Evolutionary conservation across 202 grass and related monocot genomes (phyloP).

Genomic region (Dendrocalamus latiflorus): DNA sequence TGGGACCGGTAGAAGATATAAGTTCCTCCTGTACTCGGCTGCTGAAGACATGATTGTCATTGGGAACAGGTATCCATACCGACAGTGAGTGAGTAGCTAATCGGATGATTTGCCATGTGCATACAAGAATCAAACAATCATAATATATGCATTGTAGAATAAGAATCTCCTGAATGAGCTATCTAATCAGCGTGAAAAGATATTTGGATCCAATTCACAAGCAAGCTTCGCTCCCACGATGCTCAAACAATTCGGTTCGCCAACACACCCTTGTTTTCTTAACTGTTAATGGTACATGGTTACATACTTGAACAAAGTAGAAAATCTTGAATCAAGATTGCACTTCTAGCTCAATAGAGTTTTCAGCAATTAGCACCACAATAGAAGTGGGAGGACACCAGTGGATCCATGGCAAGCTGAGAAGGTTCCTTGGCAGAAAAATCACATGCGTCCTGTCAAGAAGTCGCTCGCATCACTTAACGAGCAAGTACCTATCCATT

Average conservation of each 20-base stretch:
- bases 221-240: too few species aligned
- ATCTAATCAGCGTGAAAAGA: too few species aligned
- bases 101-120: too few species aligned
- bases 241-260: neutral
- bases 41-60: too few species aligned
- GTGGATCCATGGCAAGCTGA: neutral
- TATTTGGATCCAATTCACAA: too few species aligned
- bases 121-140: too few species aligned
- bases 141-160: too few species aligned
- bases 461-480: conserved; percentile 13
- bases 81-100: too few species aligned
- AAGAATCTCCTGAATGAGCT: too few species aligned
- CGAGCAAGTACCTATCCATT: conserved; percentile 3
- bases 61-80: too few species aligned
- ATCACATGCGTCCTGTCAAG: conserved; percentile 11
- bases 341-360: neutral
- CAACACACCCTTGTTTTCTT: neutral
- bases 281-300: neutral
- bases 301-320: neutral
- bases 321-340: neutral
- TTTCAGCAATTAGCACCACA: neutral
- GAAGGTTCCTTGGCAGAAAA: conserved; percentile 31
- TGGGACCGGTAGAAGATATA: too few species aligned
- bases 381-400: neutral
- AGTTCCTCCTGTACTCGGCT: too few species aligned